Base-by-base conservation (phyloP, 768 basidiomycete genomes). In the Boletus patriciae region DNA sequence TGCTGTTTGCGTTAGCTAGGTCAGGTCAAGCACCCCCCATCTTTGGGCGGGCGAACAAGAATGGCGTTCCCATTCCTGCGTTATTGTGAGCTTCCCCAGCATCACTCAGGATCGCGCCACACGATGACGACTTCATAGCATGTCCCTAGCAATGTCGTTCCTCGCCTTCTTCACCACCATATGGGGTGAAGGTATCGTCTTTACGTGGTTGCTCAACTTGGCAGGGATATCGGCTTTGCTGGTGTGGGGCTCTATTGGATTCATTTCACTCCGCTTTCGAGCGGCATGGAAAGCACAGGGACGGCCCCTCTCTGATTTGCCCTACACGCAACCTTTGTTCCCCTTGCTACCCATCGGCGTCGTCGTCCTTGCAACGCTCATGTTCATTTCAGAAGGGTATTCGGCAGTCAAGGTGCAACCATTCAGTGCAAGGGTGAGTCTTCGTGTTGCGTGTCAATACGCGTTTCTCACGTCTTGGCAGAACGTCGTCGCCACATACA, bases 211-310 rank as follows among this genome's bases (percentile, higher is more conserved):
- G 11, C 72, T 86, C 48, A 83, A 85, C 60, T 72, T 87, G 50
- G 83, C 83, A 9, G 85, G 87, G 41, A 83, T 88, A 44, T 85
- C 83, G 2, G 83, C 84, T 2, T 73, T 89, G 47, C 78, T 88
- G 56, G 84, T 85, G 41, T 89, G 87, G 86, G 80, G 78, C 25
- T 78, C 81, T 29, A 83, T 86, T 56, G 79, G 78, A 10, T 18
- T 75, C 33, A 83, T 82, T 34, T 82, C 79, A 6, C 65, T 87
- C 36, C 82, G 85, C 31, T 88, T 90, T 75, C 79, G 85, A 23
- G 62, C 66, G n/a, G 86, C 84, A 4, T 88, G 83, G 74, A 69
- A 65, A 43, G 78, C 77, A 0, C 84, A 84, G 47, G 80, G 80
- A 19, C 76, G 80, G 54, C 63, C 70, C 2, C 69, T 84, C 10